These are phyloP conservation scores for Pluteus cervinus DNA, from an alignment of 768 basidiomycete species.

Conservation along the genomic window DNA sequence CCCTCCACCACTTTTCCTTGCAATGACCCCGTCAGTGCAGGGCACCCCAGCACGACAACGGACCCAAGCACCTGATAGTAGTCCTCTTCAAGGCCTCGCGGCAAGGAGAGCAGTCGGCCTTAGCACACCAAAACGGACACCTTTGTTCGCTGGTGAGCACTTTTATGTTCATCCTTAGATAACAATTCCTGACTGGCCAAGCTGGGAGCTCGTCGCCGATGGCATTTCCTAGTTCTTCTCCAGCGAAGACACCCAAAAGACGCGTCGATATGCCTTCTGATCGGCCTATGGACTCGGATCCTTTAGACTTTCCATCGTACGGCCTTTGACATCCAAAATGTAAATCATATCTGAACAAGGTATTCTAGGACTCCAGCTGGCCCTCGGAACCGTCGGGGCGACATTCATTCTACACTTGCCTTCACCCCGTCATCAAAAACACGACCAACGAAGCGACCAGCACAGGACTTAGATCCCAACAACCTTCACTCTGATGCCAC, in stretches of 20 bases:
- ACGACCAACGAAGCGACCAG: constrained; percentile 22
- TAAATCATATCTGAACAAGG: not conserved
- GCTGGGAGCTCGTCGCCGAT: constrained; percentile 59
- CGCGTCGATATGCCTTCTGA: constrained; percentile 27
- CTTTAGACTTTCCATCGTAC: constrained; percentile 67
- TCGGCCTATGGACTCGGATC: constrained; percentile 51
- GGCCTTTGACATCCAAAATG: constrained; percentile 13
- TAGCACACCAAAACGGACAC: constrained; percentile 50
- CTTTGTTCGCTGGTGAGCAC: constrained; percentile 43
- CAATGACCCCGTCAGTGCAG: constrained; percentile 44
- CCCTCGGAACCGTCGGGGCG: constrained; percentile 75
- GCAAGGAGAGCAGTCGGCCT: constrained; percentile 51
- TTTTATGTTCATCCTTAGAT: constrained; percentile 5
- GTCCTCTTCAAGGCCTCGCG: constrained; percentile 38
- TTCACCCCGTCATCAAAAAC: constrained; percentile 45
- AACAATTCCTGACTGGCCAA: constrained; percentile 11
- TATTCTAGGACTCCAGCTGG: constrained; percentile 41
- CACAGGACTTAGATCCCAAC: constrained; percentile 24
- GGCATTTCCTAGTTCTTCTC: constrained; percentile 60
- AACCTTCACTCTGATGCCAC: constrained; percentile 57
- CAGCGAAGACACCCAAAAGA: constrained; percentile 40
- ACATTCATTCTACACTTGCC: constrained; percentile 80
- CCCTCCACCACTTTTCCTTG: constrained; percentile 47
- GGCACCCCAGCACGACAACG: constrained; percentile 43
- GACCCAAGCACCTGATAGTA: constrained; percentile 34